Percentiles rank a stretch among this genome's conserved stretches.
Evolutionary conservation across 2,329 filamentous ascomycete species (phyloP).

Genomic region (Exutisphaerella laricina): DNA sequence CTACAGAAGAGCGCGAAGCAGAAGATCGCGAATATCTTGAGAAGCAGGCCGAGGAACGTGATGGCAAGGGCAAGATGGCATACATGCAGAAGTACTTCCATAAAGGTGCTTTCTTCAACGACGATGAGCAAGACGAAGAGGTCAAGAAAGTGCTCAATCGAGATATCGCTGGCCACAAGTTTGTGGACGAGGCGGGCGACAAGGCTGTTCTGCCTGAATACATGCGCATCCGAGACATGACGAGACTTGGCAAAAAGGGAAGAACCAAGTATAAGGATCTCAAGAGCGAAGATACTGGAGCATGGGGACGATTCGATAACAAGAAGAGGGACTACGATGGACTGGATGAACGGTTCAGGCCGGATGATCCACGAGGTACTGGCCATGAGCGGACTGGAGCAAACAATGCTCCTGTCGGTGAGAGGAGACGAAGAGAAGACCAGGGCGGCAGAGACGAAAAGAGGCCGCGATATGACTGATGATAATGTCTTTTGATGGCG

Average conservation of each 20-base stretch:
- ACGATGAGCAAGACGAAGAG: constrained; percentile 57
- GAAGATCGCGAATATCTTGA: constrained; percentile 78
- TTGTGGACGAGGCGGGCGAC: constrained; percentile 76
- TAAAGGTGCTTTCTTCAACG: constrained; percentile 91
- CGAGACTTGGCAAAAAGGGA: constrained; percentile 87
- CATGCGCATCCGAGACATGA: constrained; percentile 89
- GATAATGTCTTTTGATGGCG: neutral
- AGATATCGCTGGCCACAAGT: constrained; percentile 78
- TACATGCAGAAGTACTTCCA: constrained; percentile 97
- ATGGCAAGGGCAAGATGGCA: constrained; percentile 69
- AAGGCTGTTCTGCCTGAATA: constrained; percentile 78
- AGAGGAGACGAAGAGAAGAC: constrained; percentile 47
- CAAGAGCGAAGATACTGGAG: constrained; percentile 81
- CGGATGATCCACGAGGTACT: constrained; percentile 51
- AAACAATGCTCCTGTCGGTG: constrained; percentile 65
- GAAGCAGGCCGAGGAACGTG: constrained; percentile 69
- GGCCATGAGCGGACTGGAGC: constrained; percentile 55
- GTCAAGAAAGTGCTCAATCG: constrained; percentile 72
- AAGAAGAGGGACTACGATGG: constrained; percentile 40
- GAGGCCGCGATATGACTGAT: constrained; percentile 38
- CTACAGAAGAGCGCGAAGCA: constrained; percentile 73
- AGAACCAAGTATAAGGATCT: constrained; percentile 86
- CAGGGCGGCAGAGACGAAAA: constrained; percentile 41
- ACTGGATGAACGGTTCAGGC: constrained; percentile 62
- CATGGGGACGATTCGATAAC: constrained; percentile 64